These are phyloP conservation scores for Evernia prunastri DNA, from an alignment of 495 filamentous ascomycete species.

Conservation along the genomic window DNA sequence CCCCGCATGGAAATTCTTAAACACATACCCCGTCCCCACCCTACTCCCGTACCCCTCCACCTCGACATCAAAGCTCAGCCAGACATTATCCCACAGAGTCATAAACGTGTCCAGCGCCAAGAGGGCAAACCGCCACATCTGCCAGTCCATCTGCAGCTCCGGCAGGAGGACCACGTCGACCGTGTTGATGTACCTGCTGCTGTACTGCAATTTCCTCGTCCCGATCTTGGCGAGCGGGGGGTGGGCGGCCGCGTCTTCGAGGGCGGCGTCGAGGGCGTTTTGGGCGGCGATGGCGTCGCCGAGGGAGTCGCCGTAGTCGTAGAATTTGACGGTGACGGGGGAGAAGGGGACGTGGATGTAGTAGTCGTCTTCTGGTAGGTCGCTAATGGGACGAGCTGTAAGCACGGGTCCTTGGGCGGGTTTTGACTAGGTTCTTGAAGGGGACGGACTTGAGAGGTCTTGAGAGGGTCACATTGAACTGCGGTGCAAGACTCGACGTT, in stretches of 20 bases:
- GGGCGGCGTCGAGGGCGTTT: not conserved
- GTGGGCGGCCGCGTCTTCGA: not conserved
- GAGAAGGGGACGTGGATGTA: not conserved
- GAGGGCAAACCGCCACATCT: too few relatives aligned
- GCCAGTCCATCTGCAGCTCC: too few relatives aligned
- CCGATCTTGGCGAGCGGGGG: too few relatives aligned
- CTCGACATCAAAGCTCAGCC: too few relatives aligned
- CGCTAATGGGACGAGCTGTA: not conserved
- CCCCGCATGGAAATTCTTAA: too few relatives aligned
- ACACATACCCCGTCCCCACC: too few relatives aligned
- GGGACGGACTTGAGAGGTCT: not conserved
- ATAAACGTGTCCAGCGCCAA: too few relatives aligned
- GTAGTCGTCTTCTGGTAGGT: not conserved
- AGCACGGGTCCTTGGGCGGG: not conserved
- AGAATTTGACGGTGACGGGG: not conserved
- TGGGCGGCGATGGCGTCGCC: not conserved
- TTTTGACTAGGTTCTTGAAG: not conserved
- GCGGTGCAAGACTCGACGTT: not conserved
- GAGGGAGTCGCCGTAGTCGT: not conserved
- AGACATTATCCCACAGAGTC: too few relatives aligned
- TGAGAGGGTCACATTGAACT: not conserved
- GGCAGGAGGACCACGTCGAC: too few relatives aligned
- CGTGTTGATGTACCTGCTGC: too few relatives aligned
- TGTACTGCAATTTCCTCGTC: too few relatives aligned
- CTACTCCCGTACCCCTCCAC: too few relatives aligned